These are phyloP conservation scores for Didymella arachidicola DNA, from an alignment of 2,329 filamentous ascomycete genomes.

Conservation along the genomic window DNA sequence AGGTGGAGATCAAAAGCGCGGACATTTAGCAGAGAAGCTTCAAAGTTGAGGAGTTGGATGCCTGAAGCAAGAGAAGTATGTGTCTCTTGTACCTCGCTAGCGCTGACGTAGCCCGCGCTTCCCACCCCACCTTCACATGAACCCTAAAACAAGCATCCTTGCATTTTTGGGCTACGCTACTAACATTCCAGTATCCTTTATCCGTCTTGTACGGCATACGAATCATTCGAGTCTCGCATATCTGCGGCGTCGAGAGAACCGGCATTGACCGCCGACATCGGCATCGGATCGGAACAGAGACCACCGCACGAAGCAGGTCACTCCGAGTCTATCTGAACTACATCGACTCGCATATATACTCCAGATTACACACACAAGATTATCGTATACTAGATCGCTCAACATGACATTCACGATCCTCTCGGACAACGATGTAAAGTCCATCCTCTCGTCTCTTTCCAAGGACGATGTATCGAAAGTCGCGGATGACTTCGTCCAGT, in stretches of 20 bases:
- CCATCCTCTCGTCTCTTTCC: constrained; percentile 47
- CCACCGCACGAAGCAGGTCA: constrained; percentile 2
- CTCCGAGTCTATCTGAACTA: constrained; percentile 5
- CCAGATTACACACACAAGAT: neutral
- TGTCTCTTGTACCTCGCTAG: neutral
- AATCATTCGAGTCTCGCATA: constrained; percentile 1
- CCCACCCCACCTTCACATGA: neutral
- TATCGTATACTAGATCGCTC: neutral
- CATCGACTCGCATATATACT: neutral
- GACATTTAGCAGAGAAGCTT: neutral
- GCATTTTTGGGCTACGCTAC: neutral
- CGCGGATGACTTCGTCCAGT: constrained; percentile 14
- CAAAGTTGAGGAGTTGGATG: neutral
- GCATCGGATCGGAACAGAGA: neutral
- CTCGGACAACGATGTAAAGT: constrained; percentile 34
- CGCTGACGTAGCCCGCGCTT: constrained; percentile 4
- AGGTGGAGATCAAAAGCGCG: neutral
- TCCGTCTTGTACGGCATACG: neutral
- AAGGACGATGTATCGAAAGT: constrained; percentile 7
- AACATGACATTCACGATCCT: constrained; percentile 26
- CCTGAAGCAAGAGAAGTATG: neutral
- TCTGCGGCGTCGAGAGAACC: constrained; percentile 1
- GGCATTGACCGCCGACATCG: constrained; percentile 7
- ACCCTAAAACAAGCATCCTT: neutral
- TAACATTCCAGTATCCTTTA: neutral